Evolutionary conservation across 768 basidiomycete species (phyloP), one percentile per base, ranked within the genome.

Genomic region (Mycena polygramma): DNA sequence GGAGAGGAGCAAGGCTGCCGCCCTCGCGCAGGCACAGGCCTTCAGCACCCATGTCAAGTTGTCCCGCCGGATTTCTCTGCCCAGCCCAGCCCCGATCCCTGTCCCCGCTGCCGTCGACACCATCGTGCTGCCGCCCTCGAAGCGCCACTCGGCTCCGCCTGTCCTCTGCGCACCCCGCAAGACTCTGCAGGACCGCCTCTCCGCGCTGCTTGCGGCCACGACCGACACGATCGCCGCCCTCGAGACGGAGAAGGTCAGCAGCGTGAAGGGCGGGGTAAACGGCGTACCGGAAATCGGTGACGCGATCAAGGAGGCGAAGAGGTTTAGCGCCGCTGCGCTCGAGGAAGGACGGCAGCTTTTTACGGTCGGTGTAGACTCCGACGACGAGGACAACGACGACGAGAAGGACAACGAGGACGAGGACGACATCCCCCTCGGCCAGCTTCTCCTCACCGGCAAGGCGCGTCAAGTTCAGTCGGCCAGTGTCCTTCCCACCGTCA

Each of bases 131-230:
- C 22, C n/a, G 11, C 17, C 10, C 6, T 24, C 37, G 3, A 63
- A 61, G 30, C 69, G 69, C 7, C 26, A 62, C 48, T 70, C 69
- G 7, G 59, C 69, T 1, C 69, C 69, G 7, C 58, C 69, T 30
- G 63, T 66, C 4, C 53, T 66, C 43, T 46, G 45, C 53, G 48
- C 63, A 7, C 54, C 69, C 2, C 45, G 63, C 5, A n/a, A 54
- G 4, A 39, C 35, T 54, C 39, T 70, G 7, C 20, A 65, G 15
- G 58, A 41, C 46, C 45, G 55, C 20, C 52, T 70, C 7, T 39
- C 35, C 2, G 49, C 51, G 4, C 58, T 70, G 2, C 48, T 60
- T 10, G 13, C 11, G 24, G 53, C 66, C 2, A 63, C 69, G 0
- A 13, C 61, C 46, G 58, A 60, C 14, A 66, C 69, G 11, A 54